These are phyloP conservation scores for Alternaria arborescens DNA, from an alignment of 2,329 filamentous ascomycete genomes.

Conservation along the genomic window DNA sequence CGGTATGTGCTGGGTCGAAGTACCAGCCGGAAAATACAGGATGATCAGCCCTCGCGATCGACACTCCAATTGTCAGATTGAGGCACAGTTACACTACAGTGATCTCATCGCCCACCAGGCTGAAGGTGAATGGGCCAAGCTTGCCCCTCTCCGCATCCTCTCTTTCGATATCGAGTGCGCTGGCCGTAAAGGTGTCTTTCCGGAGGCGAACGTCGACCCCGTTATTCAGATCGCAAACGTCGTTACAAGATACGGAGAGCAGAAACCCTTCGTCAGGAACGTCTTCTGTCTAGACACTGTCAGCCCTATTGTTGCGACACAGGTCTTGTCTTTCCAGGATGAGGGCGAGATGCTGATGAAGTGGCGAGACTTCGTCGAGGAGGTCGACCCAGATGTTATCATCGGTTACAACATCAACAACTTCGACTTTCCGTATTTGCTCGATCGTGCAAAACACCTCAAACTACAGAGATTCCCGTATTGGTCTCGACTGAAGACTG, in stretches of 20 bases:
- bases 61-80: conserved; percentile 96
- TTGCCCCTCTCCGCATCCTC: conserved; percentile 89
- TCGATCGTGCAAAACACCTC: conserved; percentile 85
- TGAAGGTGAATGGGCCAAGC: conserved; percentile 96
- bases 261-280: conserved; percentile 93
- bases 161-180: conserved; percentile 99
- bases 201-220: conserved; percentile 87
- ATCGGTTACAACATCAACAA: conserved; percentile 99
- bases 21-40: conserved; percentile 75
- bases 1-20: conserved; percentile 98
- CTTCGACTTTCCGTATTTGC: conserved; percentile 96
- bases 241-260: conserved; percentile 92
- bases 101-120: conserved; percentile 88
- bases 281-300: conserved; percentile 95
- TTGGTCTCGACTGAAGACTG: conserved; percentile 80
- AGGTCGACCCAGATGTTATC: conserved; percentile 95
- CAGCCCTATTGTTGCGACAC: conserved; percentile 92
- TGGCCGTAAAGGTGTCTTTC: conserved; percentile 96
- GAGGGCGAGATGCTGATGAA: conserved; percentile 91
- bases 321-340: conserved; percentile 81
- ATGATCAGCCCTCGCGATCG: conserved; percentile 71
- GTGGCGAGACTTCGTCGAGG: conserved; percentile 89
- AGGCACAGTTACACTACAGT: conserved; percentile 82
- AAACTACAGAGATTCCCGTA: conserved; percentile 83
- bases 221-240: conserved; percentile 99